Percentiles rank a stretch among this genome's conserved stretches.
These are phyloP conservation scores for Globisporangium recalcitrans DNA, from an alignment of 352 stramenopile genomes.

Conservation along the genomic window DNA sequence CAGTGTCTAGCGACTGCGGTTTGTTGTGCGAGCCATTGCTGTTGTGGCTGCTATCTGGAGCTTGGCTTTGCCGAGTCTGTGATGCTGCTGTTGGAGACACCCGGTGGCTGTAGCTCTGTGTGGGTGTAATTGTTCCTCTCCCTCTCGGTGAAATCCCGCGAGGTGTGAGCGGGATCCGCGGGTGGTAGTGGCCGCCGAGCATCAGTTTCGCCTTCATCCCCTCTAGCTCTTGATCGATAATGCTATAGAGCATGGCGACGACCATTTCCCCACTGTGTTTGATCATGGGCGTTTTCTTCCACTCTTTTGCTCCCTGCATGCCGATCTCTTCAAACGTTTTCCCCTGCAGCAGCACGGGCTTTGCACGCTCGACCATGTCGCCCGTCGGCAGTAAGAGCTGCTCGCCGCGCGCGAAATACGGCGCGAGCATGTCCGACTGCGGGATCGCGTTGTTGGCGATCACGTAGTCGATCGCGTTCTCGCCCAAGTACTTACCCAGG, in stretches of 20 bases:
- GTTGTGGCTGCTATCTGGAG: too few relatives aligned
- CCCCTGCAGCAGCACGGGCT: conserved; percentile 69
- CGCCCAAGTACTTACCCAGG: conserved; percentile 62
- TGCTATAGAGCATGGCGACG: conserved; percentile 76
- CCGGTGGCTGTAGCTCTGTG: background rate
- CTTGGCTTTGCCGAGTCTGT: background rate
- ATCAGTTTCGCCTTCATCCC: conserved; percentile 34
- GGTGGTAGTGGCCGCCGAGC: conserved; percentile 13
- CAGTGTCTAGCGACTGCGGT: background rate
- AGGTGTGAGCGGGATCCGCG: conserved; percentile 16
- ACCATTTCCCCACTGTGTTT: conserved; percentile 78
- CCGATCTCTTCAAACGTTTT: conserved; percentile 72
- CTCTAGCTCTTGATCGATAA: conserved; percentile 83
- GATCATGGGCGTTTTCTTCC: conserved; percentile 83
- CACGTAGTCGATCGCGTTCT: conserved; percentile 78
- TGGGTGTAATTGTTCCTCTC: conserved; percentile 1
- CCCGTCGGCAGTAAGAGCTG: conserved; percentile 62
- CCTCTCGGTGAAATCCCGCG: background rate
- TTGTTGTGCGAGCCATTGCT: background rate
- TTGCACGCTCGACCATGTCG: conserved; percentile 44
- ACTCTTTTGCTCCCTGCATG: conserved; percentile 39
- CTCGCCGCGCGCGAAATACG: conserved; percentile 71
- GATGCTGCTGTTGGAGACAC: background rate
- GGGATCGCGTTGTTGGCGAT: conserved; percentile 78
- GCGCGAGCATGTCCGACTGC: conserved; percentile 42